phyloP scores from a whole-genome alignment of 2,329 filamentous ascomycete genomes.

The Berkeleyomyces basicola region DNA sequence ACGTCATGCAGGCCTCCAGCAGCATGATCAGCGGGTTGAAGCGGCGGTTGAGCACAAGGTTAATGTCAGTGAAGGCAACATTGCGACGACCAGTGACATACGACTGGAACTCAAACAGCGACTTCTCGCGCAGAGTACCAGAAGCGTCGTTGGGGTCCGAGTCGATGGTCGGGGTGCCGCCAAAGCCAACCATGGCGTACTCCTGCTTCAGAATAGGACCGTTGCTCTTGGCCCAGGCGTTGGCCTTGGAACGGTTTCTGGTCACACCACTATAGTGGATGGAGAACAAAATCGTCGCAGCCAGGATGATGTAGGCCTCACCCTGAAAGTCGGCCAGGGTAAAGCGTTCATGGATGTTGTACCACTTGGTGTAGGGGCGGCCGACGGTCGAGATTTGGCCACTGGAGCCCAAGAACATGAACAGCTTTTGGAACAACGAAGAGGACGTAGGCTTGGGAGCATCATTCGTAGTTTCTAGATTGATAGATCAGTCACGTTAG shows the following conservation, averaged over 20 bases:
- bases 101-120: conserved; percentile 66
- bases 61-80: conserved; percentile 75
- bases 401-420: conserved; percentile 8
- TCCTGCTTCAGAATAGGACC: conserved; percentile 56
- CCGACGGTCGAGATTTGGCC: conserved; percentile 28
- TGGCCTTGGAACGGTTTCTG: conserved; percentile 65
- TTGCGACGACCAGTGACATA: conserved; percentile 91
- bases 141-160: conserved; percentile 25
- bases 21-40: conserved; percentile 56
- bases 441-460: conserved; percentile 5
- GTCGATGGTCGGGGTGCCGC: conserved; percentile 32
- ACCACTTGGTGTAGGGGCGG: conserved; percentile 82
- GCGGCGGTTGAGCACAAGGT: conserved; percentile 64
- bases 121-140: conserved; percentile 62
- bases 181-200: conserved; percentile 76
- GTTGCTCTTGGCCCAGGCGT: conserved; percentile 63
- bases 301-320: conserved; percentile 65
- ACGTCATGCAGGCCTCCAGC: conserved; percentile 50
- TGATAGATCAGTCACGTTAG: not conserved
- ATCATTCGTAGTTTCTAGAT: not conserved
- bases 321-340: conserved; percentile 68
- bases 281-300: conserved; percentile 57
- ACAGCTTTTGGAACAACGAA: conserved; percentile 3
- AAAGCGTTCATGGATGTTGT: conserved; percentile 86
- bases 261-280: conserved; percentile 70